Conservation (phyloP, 352 stramenopile species). For the Phytopythium chamaehyphon region DNA sequence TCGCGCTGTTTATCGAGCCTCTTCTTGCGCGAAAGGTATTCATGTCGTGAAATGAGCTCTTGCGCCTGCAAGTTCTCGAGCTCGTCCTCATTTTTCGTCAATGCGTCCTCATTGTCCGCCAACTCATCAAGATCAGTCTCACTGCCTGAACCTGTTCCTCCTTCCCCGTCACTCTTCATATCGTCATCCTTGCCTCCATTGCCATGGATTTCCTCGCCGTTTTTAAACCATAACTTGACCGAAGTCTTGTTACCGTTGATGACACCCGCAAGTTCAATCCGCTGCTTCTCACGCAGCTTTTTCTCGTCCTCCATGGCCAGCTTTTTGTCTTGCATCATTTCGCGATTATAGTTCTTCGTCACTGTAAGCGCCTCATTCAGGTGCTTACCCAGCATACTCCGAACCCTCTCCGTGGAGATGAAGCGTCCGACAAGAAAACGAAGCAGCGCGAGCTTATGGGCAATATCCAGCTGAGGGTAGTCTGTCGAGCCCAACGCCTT, state of each 20-base stretch:
- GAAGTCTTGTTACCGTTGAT: constrained; percentile 50
- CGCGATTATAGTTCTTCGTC: constrained; percentile 74
- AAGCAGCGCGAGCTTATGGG: constrained; percentile 69
- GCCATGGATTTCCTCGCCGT: constrained; percentile 7
- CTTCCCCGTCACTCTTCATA: constrained; percentile 31
- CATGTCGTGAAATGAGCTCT: constrained; percentile 70
- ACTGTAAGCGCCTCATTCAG: constrained; percentile 47
- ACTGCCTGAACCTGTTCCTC: constrained; percentile 32
- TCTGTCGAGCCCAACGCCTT: constrained; percentile 36
- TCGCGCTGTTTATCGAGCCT: constrained; percentile 67
- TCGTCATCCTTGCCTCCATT: constrained; percentile 30
- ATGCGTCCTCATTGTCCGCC: constrained; percentile 46
- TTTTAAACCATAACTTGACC: constrained; percentile 58
- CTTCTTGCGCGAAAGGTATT: constrained; percentile 77
- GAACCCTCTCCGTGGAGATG: constrained; percentile 66
- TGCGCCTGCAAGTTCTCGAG: constrained; percentile 59
- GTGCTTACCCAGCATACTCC: constrained; percentile 50
- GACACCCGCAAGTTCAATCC: constrained; percentile 47
- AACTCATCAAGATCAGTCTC: constrained; percentile 69
- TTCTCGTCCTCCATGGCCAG: constrained; percentile 76
- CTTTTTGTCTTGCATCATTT: constrained; percentile 59
- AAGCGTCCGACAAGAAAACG: constrained; percentile 61
- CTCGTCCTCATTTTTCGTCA: constrained; percentile 70
- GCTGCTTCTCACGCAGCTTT: constrained; percentile 71
- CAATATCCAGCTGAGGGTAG: constrained; percentile 46